Evolutionary conservation across 2,329 filamentous ascomycete species (phyloP), one percentile per base, ranked within the genome.

Genomic region (Talaromyces pinophilus): DNA sequence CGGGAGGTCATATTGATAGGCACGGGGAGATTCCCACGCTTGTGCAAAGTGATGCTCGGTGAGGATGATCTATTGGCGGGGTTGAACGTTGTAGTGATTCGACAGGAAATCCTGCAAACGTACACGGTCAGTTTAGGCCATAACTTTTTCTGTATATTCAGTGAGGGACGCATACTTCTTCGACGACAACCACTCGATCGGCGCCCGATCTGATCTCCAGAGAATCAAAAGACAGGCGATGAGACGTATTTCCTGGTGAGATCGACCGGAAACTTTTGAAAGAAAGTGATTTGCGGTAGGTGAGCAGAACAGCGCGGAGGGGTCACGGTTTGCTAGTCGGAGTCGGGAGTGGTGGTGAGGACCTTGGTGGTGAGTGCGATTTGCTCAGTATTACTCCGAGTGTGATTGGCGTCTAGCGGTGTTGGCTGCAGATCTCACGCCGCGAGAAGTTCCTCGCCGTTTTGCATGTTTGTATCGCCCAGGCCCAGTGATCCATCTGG

Each of bases 291-390:
- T 38, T 35, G 52, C n/a, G 10, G 54, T 25, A 25, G 33, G 33
- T 57, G 52, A 52, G 65, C 61, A 44, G 35, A 35, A n/a, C 5
- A 30, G 15, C 40, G 65, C n/a, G 57, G 65, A 68, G 62, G 65
- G 65, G 59, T 38, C 65, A 65, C 67, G 65, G 15, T 42, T 38
- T 54, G 30, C 42, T 38, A n/a, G 54, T 57, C 54, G 54, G 33
- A 38, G 33, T 35, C 19, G 17, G 52, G 30, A 57, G 33, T 19
- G n/a, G n/a, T 57, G 54, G 25, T 65, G 66, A 61, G 62, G 74
- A 77, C 75, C 76, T 77, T 78, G 76, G 70, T 72, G 73, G 71
- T 70, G 66, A 60, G 61, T 7, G 11, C 54, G 30, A 13, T 57
- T 38, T 38, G 54, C n/a, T 25, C 19, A 61, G 38, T n/a, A 62